Evolutionary conservation across 495 filamentous ascomycete species (phyloP), one percentile per base, ranked within the genome.

Genomic region (Talaromyces liani): DNA sequence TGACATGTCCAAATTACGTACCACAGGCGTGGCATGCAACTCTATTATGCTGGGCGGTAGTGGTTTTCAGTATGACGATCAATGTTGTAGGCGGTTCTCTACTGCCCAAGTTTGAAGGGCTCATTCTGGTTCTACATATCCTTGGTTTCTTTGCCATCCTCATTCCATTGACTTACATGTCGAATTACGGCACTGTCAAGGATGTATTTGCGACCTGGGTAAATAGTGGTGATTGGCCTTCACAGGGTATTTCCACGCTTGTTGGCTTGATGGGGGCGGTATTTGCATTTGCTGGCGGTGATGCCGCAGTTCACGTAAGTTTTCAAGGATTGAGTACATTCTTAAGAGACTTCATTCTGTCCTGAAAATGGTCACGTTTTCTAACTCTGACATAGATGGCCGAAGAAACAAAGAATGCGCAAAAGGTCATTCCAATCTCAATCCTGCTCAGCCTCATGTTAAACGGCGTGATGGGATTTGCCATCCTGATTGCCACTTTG

Each of bases 101-200:
- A 6, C 73, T 88, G 36, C 85, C 87, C 0, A 67, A 82, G 18
- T 71, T 89, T 36, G 84, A 89, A 67, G 79, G 73, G 2, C 58
- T 85, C 18, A 81, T 87, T 54, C 69, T 89, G 31, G 75, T 87
- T 14, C 74, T 88, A 16, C 87, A 90, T 72, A 69, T 88, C 20
- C 69, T 82, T 18, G 85, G 84, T 1, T 80, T 90, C 57, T 85
- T 90, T 64, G 84, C 78, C 10, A 79, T 88, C 45, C 70, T 89
- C 39, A 81, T 88, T 20, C 81, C 84, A 0, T 69, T 90, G 16
- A 79, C 80, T 71, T 78, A 83, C 45, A 76, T 87, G 55, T 76
- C 78, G 9, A 79, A 80, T 6, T 76, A 75, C 18, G 72, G 75
- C 22, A 74, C 72, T 29, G 75, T 77, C 1, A 70, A 74, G 16